These are phyloP conservation scores for Theileria orientalis DNA, from an alignment of 169 alveolate species.

Conservation along the genomic window DNA sequence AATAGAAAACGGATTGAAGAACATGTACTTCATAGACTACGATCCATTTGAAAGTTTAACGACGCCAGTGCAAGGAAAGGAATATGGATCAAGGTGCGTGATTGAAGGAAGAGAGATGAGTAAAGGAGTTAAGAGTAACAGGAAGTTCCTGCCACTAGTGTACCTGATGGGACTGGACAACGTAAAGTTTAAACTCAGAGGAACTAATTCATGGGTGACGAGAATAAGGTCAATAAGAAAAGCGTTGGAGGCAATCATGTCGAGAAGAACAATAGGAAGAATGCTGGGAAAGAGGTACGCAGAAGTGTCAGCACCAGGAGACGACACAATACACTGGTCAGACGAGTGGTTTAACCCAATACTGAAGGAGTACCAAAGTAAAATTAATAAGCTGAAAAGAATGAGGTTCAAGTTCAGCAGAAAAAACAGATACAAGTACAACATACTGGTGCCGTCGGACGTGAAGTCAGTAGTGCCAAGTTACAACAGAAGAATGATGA, in stretches of 20 bases:
- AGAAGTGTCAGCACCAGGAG: constrained; percentile 69
- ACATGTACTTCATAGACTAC: constrained; percentile 73
- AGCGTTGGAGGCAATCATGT: constrained; percentile 70
- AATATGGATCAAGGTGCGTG: constrained; percentile 57
- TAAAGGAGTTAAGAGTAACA: constrained; percentile 63
- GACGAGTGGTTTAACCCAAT: constrained; percentile 76
- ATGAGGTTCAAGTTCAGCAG: constrained; percentile 12
- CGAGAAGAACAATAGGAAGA: constrained; percentile 71
- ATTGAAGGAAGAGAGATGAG: constrained; percentile 68
- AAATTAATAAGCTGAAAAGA: constrained; percentile 55
- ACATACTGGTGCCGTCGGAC: constrained; percentile 3
- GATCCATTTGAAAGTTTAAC: constrained; percentile 71
- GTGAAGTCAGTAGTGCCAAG: background rate
- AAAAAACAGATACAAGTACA: constrained; percentile 14
- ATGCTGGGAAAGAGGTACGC: constrained; percentile 74
- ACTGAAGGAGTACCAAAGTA: constrained; percentile 70
- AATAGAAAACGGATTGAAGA: constrained; percentile 67
- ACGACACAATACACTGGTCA: constrained; percentile 79
- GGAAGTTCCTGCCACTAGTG: constrained; percentile 71
- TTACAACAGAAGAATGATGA: background rate
- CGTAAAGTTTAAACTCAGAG: constrained; percentile 69
- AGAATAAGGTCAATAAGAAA: constrained; percentile 71
- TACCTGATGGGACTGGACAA: constrained; percentile 75
- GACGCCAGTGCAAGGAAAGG: constrained; percentile 77
- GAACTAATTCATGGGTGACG: constrained; percentile 74